Base-by-base conservation (phyloP, 306 rosid genomes). In the Rosa lucieae region DNA sequence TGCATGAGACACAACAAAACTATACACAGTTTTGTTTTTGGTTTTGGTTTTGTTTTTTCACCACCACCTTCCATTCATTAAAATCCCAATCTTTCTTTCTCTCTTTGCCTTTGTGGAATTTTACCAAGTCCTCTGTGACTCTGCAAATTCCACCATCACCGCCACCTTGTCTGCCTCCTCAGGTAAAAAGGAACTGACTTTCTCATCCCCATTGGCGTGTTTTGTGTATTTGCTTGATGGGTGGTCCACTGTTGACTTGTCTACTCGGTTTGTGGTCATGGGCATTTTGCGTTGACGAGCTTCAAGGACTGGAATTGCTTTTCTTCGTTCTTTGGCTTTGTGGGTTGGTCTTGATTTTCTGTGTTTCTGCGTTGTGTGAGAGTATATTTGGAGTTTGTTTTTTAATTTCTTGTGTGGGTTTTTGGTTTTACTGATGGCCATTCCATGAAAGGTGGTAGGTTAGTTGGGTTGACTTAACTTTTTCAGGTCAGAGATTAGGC, bases 361-460 rank as follows among this genome's bases (percentile, higher is more conserved):
- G 74, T 65, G 20, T 82, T 84, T 56, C 52, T 44, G 70, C 69
- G 68, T 72, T 73, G 4, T 81, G 17, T 61, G 40, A 66, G 78
- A 63, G 82, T 77, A 53, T 62, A 26, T 58, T 29, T 79, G 72
- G 80, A 77, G 82, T 79, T 73, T 84, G 44, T 81, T 87, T 65
- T 79, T 76, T 63, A 74, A 20, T 78, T 79, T 81, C 80, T 89
- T 84, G 75, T 82, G 77, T 83, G 87, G 86, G 84, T 77, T 78
- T 79, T 76, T 73, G 78, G 65, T 52, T 77, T 72, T 56, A 32
- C 52, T 81, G 39, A 78, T 77, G 29, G 70, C 75, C 59, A 37
- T 78, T 88, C 76, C 80, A 72, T 68, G 84, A 88, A 94, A 86
- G 98, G 89, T 94, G 97, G 96, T 94, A 84, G 97, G 89, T 92